Percentiles rank a stretch among this genome's conserved stretches.
Conservation (phyloP, 2,329 filamentous ascomycete species). For the Diaporthe ampelina region DNA sequence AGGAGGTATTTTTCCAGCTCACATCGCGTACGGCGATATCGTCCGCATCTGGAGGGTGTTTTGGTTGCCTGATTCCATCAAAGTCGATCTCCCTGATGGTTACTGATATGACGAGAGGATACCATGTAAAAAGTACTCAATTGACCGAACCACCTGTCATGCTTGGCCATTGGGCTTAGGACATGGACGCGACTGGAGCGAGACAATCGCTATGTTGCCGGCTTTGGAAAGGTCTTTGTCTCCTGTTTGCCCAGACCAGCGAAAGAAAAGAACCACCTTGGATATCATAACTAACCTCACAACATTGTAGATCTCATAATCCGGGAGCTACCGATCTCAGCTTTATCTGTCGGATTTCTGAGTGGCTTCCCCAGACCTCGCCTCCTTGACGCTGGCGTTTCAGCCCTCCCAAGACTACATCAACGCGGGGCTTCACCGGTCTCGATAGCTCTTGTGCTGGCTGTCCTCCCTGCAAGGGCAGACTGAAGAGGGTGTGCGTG, state of each 20-base stretch:
- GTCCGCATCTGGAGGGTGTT: not conserved
- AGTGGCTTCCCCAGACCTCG: not conserved
- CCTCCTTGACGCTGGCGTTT: constrained; percentile 32
- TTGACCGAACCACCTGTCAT: too few species aligned
- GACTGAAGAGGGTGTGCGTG: constrained; percentile 27
- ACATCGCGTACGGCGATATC: not conserved
- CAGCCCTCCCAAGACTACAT: constrained; percentile 20
- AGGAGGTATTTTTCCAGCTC: not conserved
- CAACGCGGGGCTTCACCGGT: constrained; percentile 38
- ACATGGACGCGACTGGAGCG: not conserved
- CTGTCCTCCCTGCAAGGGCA: constrained; percentile 40
- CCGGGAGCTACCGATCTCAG: constrained; percentile 39
- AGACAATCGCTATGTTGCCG: not conserved
- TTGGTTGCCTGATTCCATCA: not conserved
- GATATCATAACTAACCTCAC: not conserved
- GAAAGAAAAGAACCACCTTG: not conserved
- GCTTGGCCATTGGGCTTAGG: not conserved
- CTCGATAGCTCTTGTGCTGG: constrained; percentile 37
- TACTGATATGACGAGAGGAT: too few species aligned
- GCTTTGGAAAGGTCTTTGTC: not conserved
- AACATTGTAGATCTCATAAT: constrained; percentile 8
- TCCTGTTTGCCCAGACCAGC: not conserved
- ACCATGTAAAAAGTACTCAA: not conserved
- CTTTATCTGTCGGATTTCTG: constrained; percentile 17
- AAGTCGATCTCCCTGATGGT: not conserved